A percentile compares a stretch with the other conserved stretches of the same genome.
Evolutionary conservation across 164 flowering plant species (phyloP).

Genomic region (Umbilicus rupestris): DNA sequence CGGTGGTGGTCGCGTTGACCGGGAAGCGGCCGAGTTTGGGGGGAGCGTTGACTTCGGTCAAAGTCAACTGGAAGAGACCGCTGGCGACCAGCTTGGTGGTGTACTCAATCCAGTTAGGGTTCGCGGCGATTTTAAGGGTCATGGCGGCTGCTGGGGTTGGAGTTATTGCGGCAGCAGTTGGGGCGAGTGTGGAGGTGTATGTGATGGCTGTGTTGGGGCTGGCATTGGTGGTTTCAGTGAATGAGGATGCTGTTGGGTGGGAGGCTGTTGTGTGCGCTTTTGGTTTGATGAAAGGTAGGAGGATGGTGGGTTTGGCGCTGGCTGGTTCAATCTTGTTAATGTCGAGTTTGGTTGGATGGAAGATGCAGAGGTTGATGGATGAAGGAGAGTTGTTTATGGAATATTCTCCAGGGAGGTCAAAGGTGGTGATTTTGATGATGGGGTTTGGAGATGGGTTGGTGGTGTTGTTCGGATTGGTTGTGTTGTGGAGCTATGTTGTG

Average conservation of each 20-base stretch:
- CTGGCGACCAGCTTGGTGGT: slow-evolving; percentile 24
- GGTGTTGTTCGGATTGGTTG: slow-evolving; percentile 22
- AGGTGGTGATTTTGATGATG: slow-evolving; percentile 10
- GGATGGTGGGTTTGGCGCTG: slow-evolving; percentile 35
- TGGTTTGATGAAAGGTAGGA: slow-evolving; percentile 34
- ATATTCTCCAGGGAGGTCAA: slow-evolving; percentile 12
- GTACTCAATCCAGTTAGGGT: slow-evolving; percentile 18
- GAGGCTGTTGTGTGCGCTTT: slow-evolving; percentile 37
- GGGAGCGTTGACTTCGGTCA: slow-evolving; percentile 17
- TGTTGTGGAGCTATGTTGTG: slow-evolving; percentile 29
- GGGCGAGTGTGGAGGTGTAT: slow-evolving; percentile 27
- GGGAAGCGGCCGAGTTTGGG: slow-evolving; percentile 13
- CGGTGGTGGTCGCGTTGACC: slow-evolving; percentile 13
- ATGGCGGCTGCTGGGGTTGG: slow-evolving; percentile 8
- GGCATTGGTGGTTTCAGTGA: slow-evolving; percentile 41
- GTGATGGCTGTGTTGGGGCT: slow-evolving; percentile 35
- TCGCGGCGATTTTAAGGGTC: slow-evolving; percentile 8
- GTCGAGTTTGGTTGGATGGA: slow-evolving; percentile 23
- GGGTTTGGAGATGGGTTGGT: slow-evolving; percentile 18
- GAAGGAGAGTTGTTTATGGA: slow-evolving; percentile 9
- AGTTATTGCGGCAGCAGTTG: slow-evolving; percentile 12
- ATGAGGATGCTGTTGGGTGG: slow-evolving; percentile 35
- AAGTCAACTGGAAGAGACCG: slow-evolving; percentile 23
- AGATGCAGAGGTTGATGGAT: slow-evolving; percentile 17
- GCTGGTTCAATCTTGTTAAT: slow-evolving; percentile 21